Conservation (phyloP, 78 protist species). For the Tieghemostelium lacteum region DNA sequence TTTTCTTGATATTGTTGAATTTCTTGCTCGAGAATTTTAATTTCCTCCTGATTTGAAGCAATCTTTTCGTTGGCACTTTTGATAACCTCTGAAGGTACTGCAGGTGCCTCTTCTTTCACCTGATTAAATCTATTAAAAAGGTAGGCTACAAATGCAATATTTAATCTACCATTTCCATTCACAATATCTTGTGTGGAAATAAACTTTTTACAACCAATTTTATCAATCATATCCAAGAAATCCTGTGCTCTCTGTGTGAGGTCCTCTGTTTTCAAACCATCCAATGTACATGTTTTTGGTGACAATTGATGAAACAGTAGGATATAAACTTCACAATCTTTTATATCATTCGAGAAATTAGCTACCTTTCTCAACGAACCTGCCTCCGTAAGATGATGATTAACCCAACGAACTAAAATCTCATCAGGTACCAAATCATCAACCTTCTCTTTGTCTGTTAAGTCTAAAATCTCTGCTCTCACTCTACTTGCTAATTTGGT, state of each 20-base stretch:
- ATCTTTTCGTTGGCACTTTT: conserved; percentile 10
- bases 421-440: conserved; percentile 68
- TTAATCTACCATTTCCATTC: conserved; percentile 85
- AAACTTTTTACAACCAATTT: conserved; percentile 75
- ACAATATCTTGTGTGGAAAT: conserved; percentile 82
- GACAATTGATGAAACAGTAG: conserved; percentile 54
- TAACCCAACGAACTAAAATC: conserved; percentile 77
- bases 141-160: conserved; percentile 91
- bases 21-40: conserved; percentile 7
- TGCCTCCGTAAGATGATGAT: conserved; percentile 41
- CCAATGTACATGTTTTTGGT: conserved; percentile 32
- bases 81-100: conserved; percentile 31
- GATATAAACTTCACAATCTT: conserved; percentile 70
- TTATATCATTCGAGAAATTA: conserved; percentile 62
- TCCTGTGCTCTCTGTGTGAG: conserved; percentile 66
- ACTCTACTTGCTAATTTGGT: conserved; percentile 51
- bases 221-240: conserved; percentile 68
- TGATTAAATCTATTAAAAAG: conserved; percentile 86
- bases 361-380: background rate
- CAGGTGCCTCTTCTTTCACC: conserved; percentile 43
- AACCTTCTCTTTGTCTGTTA: conserved; percentile 4
- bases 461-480: conserved; percentile 49
- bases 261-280: conserved; percentile 40
- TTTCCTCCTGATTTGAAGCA: background rate
- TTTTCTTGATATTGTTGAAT: conserved; percentile 38